These are phyloP conservation scores for Silene noctiflora DNA, from an alignment of 179 eudicot species.

Conservation along the genomic window DNA sequence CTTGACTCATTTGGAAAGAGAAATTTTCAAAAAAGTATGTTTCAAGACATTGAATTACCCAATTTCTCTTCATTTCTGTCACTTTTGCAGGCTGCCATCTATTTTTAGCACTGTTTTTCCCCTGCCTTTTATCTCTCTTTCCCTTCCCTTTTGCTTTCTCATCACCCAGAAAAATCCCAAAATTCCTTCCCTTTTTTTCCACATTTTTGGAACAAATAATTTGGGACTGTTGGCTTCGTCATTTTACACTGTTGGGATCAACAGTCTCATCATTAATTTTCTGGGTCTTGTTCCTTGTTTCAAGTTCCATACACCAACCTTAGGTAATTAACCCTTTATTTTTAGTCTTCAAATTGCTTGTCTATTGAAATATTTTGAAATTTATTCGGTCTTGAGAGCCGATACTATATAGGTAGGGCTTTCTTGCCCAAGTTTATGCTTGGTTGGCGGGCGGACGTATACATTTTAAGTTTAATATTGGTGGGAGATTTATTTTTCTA, in stretches of 20 bases:
- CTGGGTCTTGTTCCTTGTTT: not conserved
- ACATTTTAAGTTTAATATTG: not conserved
- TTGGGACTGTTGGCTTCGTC: conserved; percentile 20
- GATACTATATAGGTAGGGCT: not conserved
- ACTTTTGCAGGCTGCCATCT: conserved; percentile 12
- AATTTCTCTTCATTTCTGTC: conserved; percentile 7
- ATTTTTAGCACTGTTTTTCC: conserved; percentile 22
- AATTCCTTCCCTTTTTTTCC: not conserved
- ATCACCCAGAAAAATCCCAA: conserved; percentile 19
- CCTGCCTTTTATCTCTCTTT: conserved; percentile 7
- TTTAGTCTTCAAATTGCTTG: not conserved
- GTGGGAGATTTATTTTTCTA: not conserved
- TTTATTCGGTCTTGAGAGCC: not conserved
- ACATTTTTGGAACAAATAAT: not conserved
- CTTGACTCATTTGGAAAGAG: conserved; percentile 1
- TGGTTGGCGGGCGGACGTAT: not conserved
- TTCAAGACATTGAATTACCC: conserved; percentile 1
- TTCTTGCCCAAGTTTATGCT: not conserved
- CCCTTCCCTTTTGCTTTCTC: not conserved
- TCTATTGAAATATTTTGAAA: not conserved
- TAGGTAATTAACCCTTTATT: not conserved
- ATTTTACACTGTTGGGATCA: conserved; percentile 16
- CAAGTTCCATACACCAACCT: not conserved
- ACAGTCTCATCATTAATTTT: conserved; percentile 19
- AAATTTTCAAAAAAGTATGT: not conserved